phyloP scores from a whole-genome alignment of 2,329 filamentous ascomycete species.

The Ampelomyces quisqualis region DNA sequence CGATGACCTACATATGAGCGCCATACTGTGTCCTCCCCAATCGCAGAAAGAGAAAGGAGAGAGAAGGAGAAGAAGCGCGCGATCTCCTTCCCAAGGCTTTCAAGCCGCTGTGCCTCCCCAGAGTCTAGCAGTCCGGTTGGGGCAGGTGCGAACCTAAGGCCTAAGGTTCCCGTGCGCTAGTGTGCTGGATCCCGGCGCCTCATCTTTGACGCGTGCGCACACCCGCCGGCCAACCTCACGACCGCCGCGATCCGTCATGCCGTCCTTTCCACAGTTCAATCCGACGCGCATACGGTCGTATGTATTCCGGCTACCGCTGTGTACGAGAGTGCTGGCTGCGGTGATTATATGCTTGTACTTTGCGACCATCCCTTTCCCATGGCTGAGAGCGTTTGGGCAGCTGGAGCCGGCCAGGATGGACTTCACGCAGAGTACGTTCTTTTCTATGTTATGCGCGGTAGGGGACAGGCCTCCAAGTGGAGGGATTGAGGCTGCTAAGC shows the following conservation, averaged over 20 bases:
- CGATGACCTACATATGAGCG: conserved; percentile 37
- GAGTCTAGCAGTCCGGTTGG: too few relatives aligned
- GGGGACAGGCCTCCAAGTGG: neutral
- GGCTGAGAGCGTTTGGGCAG: conserved; percentile 75
- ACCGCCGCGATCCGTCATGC: conserved; percentile 34
- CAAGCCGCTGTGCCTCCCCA: too few relatives aligned
- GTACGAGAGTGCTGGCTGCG: conserved; percentile 71
- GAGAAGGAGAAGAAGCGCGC: neutral
- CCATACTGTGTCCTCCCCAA: conserved; percentile 30
- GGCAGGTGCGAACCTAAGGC: conserved; percentile 19
- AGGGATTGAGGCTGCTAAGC: neutral
- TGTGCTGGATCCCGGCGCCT: too few relatives aligned
- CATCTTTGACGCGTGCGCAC: neutral
- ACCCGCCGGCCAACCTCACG: neutral
- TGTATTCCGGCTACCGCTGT: conserved; percentile 79
- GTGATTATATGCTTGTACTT: conserved; percentile 70
- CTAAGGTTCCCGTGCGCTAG: too few relatives aligned
- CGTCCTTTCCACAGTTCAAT: conserved; percentile 63
- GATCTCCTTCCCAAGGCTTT: conserved; percentile 12
- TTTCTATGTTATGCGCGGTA: neutral
- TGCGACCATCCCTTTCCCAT: conserved; percentile 66
- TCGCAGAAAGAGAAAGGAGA: conserved; percentile 5
- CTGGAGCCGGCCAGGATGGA: conserved; percentile 76
- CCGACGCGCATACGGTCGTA: conserved; percentile 76
- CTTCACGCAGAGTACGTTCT: conserved; percentile 62